Evolutionary conservation across 2,329 filamentous ascomycete genomes (phyloP).

Genomic region (Apiospora hydei): DNA sequence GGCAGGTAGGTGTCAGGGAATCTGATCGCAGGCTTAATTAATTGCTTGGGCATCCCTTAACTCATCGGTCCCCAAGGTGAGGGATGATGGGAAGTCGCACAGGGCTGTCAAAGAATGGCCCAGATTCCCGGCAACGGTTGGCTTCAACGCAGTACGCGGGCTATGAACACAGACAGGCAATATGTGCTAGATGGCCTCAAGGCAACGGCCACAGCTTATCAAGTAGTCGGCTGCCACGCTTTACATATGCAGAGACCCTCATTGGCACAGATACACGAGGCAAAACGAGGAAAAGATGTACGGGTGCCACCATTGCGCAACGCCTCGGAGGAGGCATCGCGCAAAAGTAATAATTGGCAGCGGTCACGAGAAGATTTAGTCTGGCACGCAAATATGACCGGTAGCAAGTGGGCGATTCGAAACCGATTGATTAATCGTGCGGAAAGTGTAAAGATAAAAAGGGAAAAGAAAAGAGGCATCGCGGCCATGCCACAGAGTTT

Average conservation of each 20-base stretch:
- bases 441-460: conserved; percentile 53
- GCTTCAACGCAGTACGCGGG: too few relatives aligned
- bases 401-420: conserved; percentile 57
- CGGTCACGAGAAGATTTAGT: conserved; percentile 47
- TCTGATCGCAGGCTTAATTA: not conserved
- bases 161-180: not conserved
- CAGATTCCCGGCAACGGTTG: too few relatives aligned
- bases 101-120: too few relatives aligned
- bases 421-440: conserved; percentile 70
- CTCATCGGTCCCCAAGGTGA: too few relatives aligned
- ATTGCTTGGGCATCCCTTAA: not conserved
- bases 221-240: not conserved
- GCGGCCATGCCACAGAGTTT: not conserved
- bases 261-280: not conserved
- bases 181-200: not conserved
- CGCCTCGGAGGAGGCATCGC: conserved; percentile 35
- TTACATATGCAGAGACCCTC: not conserved
- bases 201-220: not conserved
- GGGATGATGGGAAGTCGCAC: too few relatives aligned
- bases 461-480: conserved; percentile 26
- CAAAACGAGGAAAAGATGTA: conserved; percentile 32
- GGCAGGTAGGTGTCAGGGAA: not conserved
- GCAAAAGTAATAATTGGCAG: conserved; percentile 33
- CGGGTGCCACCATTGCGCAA: conserved; percentile 40
- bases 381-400: conserved; percentile 69